phyloP scores from a whole-genome alignment of 306 rosid genomes.

The Coriaria nepalensis region DNA sequence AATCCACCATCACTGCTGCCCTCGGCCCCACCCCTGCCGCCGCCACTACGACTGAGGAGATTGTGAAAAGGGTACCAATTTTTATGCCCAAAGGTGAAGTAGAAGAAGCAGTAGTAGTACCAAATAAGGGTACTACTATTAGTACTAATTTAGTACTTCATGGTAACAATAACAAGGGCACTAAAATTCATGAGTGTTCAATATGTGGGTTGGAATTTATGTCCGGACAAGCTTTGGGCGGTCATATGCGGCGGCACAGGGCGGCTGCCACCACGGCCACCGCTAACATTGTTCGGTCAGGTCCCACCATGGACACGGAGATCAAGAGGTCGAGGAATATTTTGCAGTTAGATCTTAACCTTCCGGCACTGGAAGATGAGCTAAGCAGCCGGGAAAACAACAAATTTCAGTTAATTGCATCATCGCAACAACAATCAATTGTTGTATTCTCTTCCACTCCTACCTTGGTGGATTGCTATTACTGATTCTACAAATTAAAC shows the following conservation, averaged over 20 bases:
- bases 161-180: conserved; percentile 10
- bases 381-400: conserved; percentile 24
- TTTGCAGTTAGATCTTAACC: conserved; percentile 68
- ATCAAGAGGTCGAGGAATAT: conserved; percentile 28
- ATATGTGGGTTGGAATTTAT: conserved; percentile 77
- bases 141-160: too few relatives aligned
- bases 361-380: conserved; percentile 87
- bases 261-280: conserved; percentile 4
- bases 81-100: conserved; percentile 8
- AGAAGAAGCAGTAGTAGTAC: conserved; percentile 8
- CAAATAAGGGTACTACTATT: too few relatives aligned
- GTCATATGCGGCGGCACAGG: conserved; percentile 91
- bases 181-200: conserved; percentile 79
- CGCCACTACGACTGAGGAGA: not conserved
- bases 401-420: conserved; percentile 34
- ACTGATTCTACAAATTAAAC: conserved; percentile 19
- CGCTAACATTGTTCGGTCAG: not conserved
- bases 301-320: not conserved
- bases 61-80: not conserved
- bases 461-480: conserved; percentile 80
- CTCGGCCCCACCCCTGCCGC: not conserved
- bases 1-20: not conserved
- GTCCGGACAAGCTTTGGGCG: conserved; percentile 91
- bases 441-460: conserved; percentile 43
- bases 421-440: conserved; percentile 21